Evolutionary conservation across 495 filamentous ascomycete genomes (phyloP).

Genomic region (Aspergillus nanangensis): DNA sequence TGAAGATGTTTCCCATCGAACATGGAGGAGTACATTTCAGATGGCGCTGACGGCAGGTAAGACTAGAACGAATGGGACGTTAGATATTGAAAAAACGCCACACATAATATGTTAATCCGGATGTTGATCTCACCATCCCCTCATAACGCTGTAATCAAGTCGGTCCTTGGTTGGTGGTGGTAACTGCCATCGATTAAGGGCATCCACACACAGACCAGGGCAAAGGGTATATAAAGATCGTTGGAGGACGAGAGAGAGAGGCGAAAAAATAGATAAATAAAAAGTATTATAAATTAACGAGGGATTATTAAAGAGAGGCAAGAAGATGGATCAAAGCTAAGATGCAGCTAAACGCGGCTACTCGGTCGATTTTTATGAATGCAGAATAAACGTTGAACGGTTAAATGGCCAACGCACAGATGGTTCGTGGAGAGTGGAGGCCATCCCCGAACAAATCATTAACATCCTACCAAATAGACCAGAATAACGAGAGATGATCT

Average conservation of each 20-base stretch:
- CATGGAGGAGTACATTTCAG: constrained; percentile 31
- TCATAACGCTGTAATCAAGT: constrained; percentile 33
- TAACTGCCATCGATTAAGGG: constrained; percentile 18
- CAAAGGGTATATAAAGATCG: constrained; percentile 3
- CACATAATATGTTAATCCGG: background rate
- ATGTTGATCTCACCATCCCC: constrained; percentile 32
- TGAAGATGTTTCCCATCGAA: no score
- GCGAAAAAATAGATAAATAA: background rate
- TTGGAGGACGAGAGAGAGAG: constrained; percentile 2
- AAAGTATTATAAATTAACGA: constrained; percentile 1
- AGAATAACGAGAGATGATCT: background rate
- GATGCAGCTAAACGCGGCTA: constrained; percentile 12
- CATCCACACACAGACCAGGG: constrained; percentile 6
- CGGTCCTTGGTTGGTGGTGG: constrained; percentile 10
- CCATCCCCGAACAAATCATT: background rate
- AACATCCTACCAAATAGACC: background rate
- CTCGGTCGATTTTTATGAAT: constrained; percentile 15
- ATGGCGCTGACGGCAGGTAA: constrained; percentile 44
- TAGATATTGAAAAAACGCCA: constrained; percentile 6
- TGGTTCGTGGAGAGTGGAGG: background rate
- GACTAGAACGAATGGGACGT: constrained; percentile 18
- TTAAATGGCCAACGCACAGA: constrained; percentile 7
- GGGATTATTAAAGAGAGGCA: background rate
- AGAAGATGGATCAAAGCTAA: constrained; percentile 3
- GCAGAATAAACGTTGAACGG: constrained; percentile 15